Conservation (phyloP, 1,139 yeast species). For the Pichia kudriavzevii region DNA sequence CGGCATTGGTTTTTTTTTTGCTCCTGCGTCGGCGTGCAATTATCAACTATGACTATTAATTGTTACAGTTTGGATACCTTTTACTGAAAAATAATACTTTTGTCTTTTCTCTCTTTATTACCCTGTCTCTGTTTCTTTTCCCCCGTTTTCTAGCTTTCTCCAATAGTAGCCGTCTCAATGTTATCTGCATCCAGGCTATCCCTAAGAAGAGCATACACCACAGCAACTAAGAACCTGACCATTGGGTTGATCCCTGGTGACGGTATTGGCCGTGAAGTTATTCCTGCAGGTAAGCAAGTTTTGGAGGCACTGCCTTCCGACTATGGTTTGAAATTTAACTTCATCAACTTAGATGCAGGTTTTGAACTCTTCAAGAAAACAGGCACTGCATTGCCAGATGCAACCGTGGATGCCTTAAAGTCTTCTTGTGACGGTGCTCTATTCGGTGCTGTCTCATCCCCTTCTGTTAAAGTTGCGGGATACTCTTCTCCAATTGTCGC, state of each 20-base stretch:
- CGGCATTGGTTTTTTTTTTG: too few species aligned
- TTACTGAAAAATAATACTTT: too few species aligned
- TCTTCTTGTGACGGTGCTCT: slow-evolving; percentile 91
- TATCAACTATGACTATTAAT: too few species aligned
- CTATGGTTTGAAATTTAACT: slow-evolving; percentile 74
- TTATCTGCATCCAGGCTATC: slow-evolving; percentile 17
- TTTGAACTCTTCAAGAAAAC: slow-evolving; percentile 87
- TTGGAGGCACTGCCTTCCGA: slow-evolving; percentile 72
- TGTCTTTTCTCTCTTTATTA: too few species aligned
- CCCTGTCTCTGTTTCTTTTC: background rate
- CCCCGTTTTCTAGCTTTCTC: background rate
- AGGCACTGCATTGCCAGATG: slow-evolving; percentile 92
- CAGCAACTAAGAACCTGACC: slow-evolving; percentile 30
- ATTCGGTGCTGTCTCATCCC: slow-evolving; percentile 96
- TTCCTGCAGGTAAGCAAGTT: slow-evolving; percentile 86
- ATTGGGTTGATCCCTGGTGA: slow-evolving; percentile 87
- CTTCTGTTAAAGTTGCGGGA: slow-evolving; percentile 88
- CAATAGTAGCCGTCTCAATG: slow-evolving; percentile 4
- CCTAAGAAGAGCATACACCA: slow-evolving; percentile 29
- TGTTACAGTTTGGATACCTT: too few species aligned
- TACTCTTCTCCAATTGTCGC: slow-evolving; percentile 98
- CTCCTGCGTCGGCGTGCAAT: too few species aligned
- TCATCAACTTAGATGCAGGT: slow-evolving; percentile 86
- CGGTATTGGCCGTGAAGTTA: slow-evolving; percentile 96
- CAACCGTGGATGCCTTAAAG: slow-evolving; percentile 74